Base-by-base conservation (phyloP, 106 monocot species). In the Cymbidium sinense region DNA sequence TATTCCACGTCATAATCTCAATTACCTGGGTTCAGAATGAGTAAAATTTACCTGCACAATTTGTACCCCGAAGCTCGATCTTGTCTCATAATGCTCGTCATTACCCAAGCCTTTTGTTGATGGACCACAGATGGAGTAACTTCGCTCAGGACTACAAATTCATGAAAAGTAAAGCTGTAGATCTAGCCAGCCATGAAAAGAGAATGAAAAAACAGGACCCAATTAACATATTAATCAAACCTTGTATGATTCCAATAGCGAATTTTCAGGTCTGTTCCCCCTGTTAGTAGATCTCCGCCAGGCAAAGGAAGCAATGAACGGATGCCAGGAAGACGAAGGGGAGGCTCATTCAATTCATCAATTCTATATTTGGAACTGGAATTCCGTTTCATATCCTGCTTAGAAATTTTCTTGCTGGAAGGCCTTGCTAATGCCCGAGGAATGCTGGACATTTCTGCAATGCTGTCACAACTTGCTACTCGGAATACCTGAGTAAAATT, bases 171-270 rank as follows among this genome's bases (percentile, higher is more conserved):
- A 83, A 81, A 79, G 12, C 34, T 3, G 34, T 6, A 72, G 37
- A 11, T 34, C 33, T 50, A 76, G 47, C 64, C 10, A 76, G 19
- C 35, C 31, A 77, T 39, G 35, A 77, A 18, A 70, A 34, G 21
- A 23, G 20, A 9, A 44, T 4, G 34, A 10, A 51, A 47, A 30
- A 34, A 43, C 18, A 70, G 50, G 34, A 65, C 47, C 21, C 1
- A n/a, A 37, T 34, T 37, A 31, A 13, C 15, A 74, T 70, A 47
- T 51, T 37, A 76, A 65, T 55, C 23, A 75, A 2, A 98, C 98
- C 98, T 92, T 37, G 80, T 51, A 80, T 98, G 84, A 83, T 98
- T 88, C 94, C 91, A 98, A 82, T 88, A 98, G 33, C 88, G 89
- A 75, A 98, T 92, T 84, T 84, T 98, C 78, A 92, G 64, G 75